phyloP scores from a whole-genome alignment of 768 basidiomycete species.

The Kwoniella botswanensis region DNA sequence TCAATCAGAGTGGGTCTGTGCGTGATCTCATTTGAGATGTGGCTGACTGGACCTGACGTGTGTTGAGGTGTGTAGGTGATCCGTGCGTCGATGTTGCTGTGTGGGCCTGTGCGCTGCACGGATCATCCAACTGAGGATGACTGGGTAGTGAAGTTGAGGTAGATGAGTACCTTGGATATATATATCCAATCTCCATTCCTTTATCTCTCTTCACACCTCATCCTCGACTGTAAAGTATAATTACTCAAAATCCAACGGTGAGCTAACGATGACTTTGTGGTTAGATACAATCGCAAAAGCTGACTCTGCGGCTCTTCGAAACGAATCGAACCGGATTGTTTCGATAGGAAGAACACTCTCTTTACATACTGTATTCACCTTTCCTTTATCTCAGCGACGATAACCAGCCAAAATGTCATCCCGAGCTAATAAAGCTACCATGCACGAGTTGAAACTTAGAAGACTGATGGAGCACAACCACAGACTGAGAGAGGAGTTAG shows the following conservation, averaged over 20 bases:
- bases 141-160: background rate
- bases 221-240: background rate
- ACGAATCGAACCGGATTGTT: no score
- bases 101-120: slow-evolving; percentile 10
- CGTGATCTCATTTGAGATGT: background rate
- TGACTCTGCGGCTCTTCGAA: no score
- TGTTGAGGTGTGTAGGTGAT: background rate
- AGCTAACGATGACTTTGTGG: background rate
- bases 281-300: no score
- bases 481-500: slow-evolving; percentile 85
- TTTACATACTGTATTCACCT: no score
- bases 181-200: background rate
- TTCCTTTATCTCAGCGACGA: no score
- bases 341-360: no score
- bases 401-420: slow-evolving; percentile 32
- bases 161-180: background rate
- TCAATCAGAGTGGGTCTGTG: background rate
- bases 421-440: slow-evolving; percentile 71
- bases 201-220: background rate
- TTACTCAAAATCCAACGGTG: background rate
- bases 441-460: slow-evolving; percentile 96
- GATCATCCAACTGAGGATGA: background rate
- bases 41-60: slow-evolving; percentile 1
- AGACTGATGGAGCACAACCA: slow-evolving; percentile 93
- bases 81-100: background rate